Percentiles rank a stretch among this genome's conserved stretches.
These are phyloP conservation scores for Hymenoscyphus repandus DNA, from an alignment of 2,329 filamentous ascomycete species.

Conservation along the genomic window DNA sequence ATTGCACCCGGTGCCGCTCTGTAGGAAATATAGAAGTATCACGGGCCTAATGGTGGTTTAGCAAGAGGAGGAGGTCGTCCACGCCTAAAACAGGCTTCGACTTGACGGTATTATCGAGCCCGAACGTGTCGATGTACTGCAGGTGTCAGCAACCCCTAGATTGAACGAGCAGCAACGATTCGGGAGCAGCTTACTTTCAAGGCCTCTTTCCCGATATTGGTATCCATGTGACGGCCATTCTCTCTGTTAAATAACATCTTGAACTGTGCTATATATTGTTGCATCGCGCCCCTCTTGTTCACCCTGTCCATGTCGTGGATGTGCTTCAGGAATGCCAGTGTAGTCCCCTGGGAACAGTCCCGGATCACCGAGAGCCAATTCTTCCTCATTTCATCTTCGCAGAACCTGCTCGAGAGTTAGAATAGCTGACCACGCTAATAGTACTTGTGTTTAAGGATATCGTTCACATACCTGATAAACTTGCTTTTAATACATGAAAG, in stretches of 20 bases:
- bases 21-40: background rate
- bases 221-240: constrained; percentile 16
- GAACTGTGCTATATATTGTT: constrained; percentile 22
- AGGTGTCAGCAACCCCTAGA: no score
- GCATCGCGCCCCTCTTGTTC: constrained; percentile 15
- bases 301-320: background rate
- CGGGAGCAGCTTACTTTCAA: background rate
- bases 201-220: constrained; percentile 13
- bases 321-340: no score
- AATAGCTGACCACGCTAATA: no score
- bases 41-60: constrained; percentile 14
- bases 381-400: no score
- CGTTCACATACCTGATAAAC: constrained; percentile 21
- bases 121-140: constrained; percentile 5
- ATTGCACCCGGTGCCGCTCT: no score
- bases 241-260: constrained; percentile 21
- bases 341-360: no score
- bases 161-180: no score
- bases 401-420: no score
- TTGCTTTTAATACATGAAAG: constrained; percentile 20
- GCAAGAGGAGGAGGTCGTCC: constrained; percentile 14
- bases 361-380: no score
- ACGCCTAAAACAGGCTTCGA: constrained; percentile 17
- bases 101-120: constrained; percentile 12
- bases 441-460: background rate